A percentile compares a stretch with the other conserved stretches of the same genome.
Conservation (phyloP, 768 basidiomycete genomes). For the Mycena vitilis region DNA sequence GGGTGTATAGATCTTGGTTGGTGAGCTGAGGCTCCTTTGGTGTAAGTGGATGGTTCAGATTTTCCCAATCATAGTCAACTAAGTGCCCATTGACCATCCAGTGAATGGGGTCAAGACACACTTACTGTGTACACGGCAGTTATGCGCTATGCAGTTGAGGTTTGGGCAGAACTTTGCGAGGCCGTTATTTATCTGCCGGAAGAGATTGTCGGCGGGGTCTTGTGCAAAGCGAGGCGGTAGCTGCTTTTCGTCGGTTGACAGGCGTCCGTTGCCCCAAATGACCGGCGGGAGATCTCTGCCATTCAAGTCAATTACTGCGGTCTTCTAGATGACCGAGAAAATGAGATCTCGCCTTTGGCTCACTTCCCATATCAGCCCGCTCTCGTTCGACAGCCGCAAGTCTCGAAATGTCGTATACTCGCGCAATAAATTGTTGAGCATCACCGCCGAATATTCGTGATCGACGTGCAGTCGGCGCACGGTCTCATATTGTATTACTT, state of each 20-base stretch:
- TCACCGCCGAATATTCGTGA: constrained; percentile 43
- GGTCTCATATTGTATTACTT: constrained; percentile 61
- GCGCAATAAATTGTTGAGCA: constrained; percentile 50
- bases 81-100: not conserved
- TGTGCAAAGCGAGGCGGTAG: constrained; percentile 9
- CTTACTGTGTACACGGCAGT: constrained; percentile 22
- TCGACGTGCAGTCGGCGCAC: constrained; percentile 49
- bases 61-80: not conserved
- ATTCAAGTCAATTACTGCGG: not conserved
- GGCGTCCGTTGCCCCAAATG: constrained; percentile 15
- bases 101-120: not conserved
- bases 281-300: constrained; percentile 14
- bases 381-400: constrained; percentile 39
- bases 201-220: not conserved
- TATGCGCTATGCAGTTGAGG: constrained; percentile 16
- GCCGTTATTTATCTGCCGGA: constrained; percentile 4
- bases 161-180: constrained; percentile 16
- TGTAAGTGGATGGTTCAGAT: constrained; percentile 10
- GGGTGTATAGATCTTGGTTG: constrained; percentile 18
- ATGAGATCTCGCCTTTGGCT: constrained; percentile 17
- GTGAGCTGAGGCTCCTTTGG: constrained; percentile 31
- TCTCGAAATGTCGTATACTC: constrained; percentile 38
- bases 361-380: constrained; percentile 57
- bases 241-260: not conserved
- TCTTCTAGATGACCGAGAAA: not conserved